These are phyloP conservation scores for Tulasnella calospora DNA, from an alignment of 768 basidiomycete species.

Conservation along the genomic window DNA sequence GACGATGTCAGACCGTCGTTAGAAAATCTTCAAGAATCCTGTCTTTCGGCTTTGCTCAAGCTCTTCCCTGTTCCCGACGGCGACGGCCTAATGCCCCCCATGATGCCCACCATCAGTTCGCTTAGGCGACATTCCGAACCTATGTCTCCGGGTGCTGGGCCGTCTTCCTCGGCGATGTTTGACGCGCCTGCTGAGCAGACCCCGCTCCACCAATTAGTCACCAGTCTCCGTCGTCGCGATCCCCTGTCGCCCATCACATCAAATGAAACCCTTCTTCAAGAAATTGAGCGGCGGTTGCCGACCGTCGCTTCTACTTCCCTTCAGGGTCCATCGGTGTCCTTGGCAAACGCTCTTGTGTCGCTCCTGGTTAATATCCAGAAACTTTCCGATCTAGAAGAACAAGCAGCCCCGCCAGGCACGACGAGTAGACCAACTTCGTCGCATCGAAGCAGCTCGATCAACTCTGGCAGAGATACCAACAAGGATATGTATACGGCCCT, in stretches of 20 bases:
- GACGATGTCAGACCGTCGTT: conserved; percentile 49
- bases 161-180: conserved; percentile 36
- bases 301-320: conserved; percentile 41
- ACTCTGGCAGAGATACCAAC: neutral
- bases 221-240: conserved; percentile 54
- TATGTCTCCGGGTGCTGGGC: conserved; percentile 5
- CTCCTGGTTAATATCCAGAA: conserved; percentile 65
- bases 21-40: conserved; percentile 64
- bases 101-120: conserved; percentile 54
- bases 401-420: conserved; percentile 33
- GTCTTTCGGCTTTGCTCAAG: conserved; percentile 66
- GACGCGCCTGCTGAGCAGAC: conserved; percentile 33
- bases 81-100: conserved; percentile 35
- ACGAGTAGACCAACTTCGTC: conserved; percentile 22
- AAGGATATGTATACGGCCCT: conserved; percentile 55
- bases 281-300: neutral
- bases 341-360: conserved; percentile 64
- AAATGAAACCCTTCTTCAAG: conserved; percentile 40
- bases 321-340: conserved; percentile 48
- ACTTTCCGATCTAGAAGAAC: conserved; percentile 41
- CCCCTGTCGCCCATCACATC: conserved; percentile 26
- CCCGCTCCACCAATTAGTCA: conserved; percentile 55
- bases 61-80: conserved; percentile 46
- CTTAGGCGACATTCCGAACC: conserved; percentile 61
- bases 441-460: neutral